Base-by-base conservation (phyloP, 495 filamentous ascomycete species). In the Penicillium longicatenatum region DNA sequence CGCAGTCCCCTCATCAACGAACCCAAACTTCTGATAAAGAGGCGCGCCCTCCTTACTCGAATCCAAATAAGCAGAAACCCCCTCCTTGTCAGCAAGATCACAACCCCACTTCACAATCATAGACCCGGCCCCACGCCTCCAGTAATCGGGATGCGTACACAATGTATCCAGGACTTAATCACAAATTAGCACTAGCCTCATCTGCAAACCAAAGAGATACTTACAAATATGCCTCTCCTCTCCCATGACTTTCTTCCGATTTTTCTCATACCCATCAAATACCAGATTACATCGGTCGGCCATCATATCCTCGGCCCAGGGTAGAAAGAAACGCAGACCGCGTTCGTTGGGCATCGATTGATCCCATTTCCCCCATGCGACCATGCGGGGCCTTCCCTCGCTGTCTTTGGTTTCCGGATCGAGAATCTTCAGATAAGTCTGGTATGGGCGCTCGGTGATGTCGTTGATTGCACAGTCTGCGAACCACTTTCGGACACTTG, bases 71-170 rank as follows among this genome's bases (percentile, higher is more conserved):
- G 62, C 64, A 4, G 54, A 46, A 5, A 65, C 60, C 1, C 68
- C 65, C 17, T 72, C 59, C 30, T 61, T 35, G 58, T 78, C 74
- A 1, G 78, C 76, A 29, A 67, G 58, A 17, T 73, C 62, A 39
- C 79, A 75, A 3, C 80, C 81, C 81, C 81, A 85, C 17, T 64
- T 37, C 5, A 82, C 67, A 0, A 84, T 73, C 61, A 78, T 71
- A 1, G 69, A 68, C 6, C 77, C 82, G 0, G 83, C 83, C 2
- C 82, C 82, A 20, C 73, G 66, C 14, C 71, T 57, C 52, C 76
- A 71, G 52, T 77, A 78, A 21, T 75, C 71, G 3, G 79, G 81
- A 50, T 79, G 74, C 19, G 78, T 79, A n/a, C 75, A 70, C 9
- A 86, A 62, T 50, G 79, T 74, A 58, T 81, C 74, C 33, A 85